These are phyloP conservation scores for Cyberlindnera bimundalis DNA, from an alignment of 805 yeast species.

Conservation along the genomic window DNA sequence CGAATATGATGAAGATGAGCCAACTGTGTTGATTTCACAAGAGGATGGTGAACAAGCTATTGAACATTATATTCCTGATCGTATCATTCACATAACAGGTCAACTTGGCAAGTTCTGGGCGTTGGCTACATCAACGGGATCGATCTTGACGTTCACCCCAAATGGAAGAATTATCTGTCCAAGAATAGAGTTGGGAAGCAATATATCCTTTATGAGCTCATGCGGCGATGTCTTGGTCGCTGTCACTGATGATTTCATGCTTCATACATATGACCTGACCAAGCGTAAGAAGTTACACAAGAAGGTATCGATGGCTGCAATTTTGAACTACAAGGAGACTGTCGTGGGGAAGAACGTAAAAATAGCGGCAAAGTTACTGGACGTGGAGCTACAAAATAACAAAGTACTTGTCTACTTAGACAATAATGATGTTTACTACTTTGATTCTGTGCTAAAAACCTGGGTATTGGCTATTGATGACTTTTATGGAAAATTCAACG, in stretches of 20 bases:
- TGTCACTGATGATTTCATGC: constrained; percentile 47
- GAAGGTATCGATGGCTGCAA: constrained; percentile 50
- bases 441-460: constrained; percentile 36
- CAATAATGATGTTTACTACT: constrained; percentile 39
- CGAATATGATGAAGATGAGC: constrained; percentile 33
- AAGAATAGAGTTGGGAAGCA: constrained; percentile 48
- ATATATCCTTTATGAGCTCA: constrained; percentile 38
- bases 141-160: constrained; percentile 43
- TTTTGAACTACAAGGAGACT: constrained; percentile 38
- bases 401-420: constrained; percentile 43
- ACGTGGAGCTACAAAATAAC: constrained; percentile 34
- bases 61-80: constrained; percentile 41
- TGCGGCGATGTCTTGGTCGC: constrained; percentile 35
- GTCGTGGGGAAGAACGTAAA: constrained; percentile 24
- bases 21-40: constrained; percentile 38
- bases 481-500: constrained; percentile 14
- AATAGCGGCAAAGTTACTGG: constrained; percentile 23
- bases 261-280: constrained; percentile 49
- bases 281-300: constrained; percentile 33
- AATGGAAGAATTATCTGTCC: constrained; percentile 47
- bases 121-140: constrained; percentile 57
- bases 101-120: constrained; percentile 43
- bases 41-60: constrained; percentile 33
- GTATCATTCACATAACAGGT: constrained; percentile 39
- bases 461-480: constrained; percentile 49